phyloP scores from a whole-genome alignment of 176 grass and related monocot species.

The Neostapfia colusana region DNA sequence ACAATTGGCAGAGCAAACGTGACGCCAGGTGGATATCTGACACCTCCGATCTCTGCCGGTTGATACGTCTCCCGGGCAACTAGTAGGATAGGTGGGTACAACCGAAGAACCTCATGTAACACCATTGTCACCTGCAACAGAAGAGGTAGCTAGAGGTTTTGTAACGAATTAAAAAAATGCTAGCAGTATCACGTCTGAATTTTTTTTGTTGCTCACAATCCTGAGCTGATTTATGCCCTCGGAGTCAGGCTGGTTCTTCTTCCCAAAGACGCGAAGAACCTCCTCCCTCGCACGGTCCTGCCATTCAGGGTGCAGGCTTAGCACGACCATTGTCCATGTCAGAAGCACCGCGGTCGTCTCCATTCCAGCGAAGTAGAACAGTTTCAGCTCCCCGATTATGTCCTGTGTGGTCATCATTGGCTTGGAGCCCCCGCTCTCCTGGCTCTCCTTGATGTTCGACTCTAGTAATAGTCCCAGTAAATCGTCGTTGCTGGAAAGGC shows the following conservation, averaged over 20 bases:
- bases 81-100: conserved; percentile 50
- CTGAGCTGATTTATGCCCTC: conserved; percentile 56
- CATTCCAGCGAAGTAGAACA: conserved; percentile 74
- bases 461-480: conserved; percentile 63
- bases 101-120: conserved; percentile 65
- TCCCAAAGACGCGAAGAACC: conserved; percentile 43
- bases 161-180: neutral
- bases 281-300: conserved; percentile 59
- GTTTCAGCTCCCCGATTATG: conserved; percentile 64
- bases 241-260: conserved; percentile 35
- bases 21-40: conserved; percentile 54
- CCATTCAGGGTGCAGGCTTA: conserved; percentile 68
- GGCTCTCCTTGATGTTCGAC: conserved; percentile 35
- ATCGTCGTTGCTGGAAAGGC: conserved; percentile 24
- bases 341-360: conserved; percentile 63
- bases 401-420: conserved; percentile 56
- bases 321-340: conserved; percentile 57
- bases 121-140: conserved; percentile 66
- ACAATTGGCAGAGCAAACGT: conserved; percentile 26
- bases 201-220: conserved; percentile 37
- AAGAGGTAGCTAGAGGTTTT: neutral
- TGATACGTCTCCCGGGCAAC: conserved; percentile 39
- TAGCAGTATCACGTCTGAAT: neutral
- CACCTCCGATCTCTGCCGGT: conserved; percentile 49
- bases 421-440: conserved; percentile 34